Evolutionary conservation across 2,329 filamentous ascomycete genomes (phyloP).

Genomic region (Geoglossum cookeanum): DNA sequence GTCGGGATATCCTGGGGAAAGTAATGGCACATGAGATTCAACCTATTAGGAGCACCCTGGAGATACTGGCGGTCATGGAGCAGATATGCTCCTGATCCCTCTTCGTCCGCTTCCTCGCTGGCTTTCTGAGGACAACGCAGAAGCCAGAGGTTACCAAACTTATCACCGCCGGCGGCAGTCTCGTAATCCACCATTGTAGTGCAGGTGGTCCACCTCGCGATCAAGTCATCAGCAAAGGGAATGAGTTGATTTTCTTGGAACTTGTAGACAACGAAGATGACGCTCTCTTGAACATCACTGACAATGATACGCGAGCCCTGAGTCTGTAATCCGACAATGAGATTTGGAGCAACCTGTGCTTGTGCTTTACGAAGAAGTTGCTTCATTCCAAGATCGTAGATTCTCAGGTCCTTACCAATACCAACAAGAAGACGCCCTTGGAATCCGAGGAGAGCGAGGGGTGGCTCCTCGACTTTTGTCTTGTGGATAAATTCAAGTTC

Average conservation of each 20-base stretch:
- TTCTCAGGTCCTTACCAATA: slow-evolving; percentile 58
- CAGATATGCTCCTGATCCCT: slow-evolving; percentile 78
- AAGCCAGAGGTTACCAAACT: slow-evolving; percentile 93
- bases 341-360: slow-evolving; percentile 54
- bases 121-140: slow-evolving; percentile 72
- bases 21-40: slow-evolving; percentile 73
- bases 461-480: slow-evolving; percentile 76
- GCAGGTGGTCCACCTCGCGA: slow-evolving; percentile 79
- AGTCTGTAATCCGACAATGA: slow-evolving; percentile 77
- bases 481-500: slow-evolving; percentile 92
- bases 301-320: slow-evolving; percentile 84
- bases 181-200: slow-evolving; percentile 96
- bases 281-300: slow-evolving; percentile 78
- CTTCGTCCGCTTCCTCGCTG: slow-evolving; percentile 79
- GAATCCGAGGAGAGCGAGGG: slow-evolving; percentile 78
- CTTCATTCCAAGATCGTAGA: slow-evolving; percentile 87
- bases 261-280: slow-evolving; percentile 89
- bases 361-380: slow-evolving; percentile 86
- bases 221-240: slow-evolving; percentile 77
- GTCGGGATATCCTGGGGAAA: slow-evolving; percentile 86
- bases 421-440: slow-evolving; percentile 80
- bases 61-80: slow-evolving; percentile 79
- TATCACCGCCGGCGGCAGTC: slow-evolving; percentile 83
- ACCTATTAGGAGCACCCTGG: slow-evolving; percentile 67
- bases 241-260: slow-evolving; percentile 79